Percentiles rank a stretch among this genome's conserved stretches.
Conservation (phyloP, 495 filamentous ascomycete species). For the Neohortaea acidophila region DNA sequence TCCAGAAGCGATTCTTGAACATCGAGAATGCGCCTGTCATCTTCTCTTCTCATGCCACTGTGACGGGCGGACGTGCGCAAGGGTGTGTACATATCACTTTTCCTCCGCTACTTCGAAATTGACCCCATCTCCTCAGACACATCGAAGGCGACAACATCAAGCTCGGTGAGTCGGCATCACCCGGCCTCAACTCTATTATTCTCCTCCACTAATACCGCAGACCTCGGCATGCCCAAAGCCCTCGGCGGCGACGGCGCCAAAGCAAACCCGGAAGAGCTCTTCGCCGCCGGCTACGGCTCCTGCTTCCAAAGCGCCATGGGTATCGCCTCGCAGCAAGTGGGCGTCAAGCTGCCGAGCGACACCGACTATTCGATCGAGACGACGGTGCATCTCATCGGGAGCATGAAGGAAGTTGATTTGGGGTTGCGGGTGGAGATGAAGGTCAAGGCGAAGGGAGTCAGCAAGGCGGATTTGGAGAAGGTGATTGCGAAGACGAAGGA, state of each 20-base stretch:
- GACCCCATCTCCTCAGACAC: too few relatives aligned
- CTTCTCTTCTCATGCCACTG: neutral
- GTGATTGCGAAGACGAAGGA: neutral
- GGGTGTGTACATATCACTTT: neutral
- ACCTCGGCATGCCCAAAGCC: neutral
- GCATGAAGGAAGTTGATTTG: constrained; percentile 5
- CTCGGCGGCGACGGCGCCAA: constrained; percentile 4
- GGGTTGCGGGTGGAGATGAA: constrained; percentile 4
- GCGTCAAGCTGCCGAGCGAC: constrained; percentile 1
- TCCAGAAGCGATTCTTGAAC: neutral
- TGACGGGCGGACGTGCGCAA: neutral
- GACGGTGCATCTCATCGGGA: constrained; percentile 3
- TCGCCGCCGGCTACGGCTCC: constrained; percentile 6
- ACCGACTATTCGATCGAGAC: constrained; percentile 3
- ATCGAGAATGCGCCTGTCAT: neutral
- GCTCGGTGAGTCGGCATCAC: neutral
- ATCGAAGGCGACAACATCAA: neutral
- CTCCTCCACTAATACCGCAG: too few relatives aligned
- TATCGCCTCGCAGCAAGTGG: neutral
- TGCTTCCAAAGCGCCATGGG: constrained; percentile 7
- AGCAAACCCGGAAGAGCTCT: constrained; percentile 7
- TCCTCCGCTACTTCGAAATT: neutral
- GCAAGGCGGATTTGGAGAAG: constrained; percentile 4
- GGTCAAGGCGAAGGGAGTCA: constrained; percentile 2
- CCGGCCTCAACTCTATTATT: neutral